Conservation (phyloP, 371 early-diverging fungal genomes). For the Mortierella sp. region DNA sequence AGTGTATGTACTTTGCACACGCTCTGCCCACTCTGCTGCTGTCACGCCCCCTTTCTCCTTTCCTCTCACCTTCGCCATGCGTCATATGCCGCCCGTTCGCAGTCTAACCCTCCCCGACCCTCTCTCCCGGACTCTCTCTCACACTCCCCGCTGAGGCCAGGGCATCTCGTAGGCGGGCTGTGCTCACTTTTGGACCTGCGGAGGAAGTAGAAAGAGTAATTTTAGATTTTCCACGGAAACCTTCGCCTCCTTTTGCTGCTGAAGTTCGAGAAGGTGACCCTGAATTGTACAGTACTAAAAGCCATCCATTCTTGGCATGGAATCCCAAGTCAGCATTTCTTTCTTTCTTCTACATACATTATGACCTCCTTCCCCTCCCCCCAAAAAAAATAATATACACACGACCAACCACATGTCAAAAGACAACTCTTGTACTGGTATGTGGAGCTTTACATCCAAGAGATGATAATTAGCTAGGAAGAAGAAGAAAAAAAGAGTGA, state of each 20-base stretch:
- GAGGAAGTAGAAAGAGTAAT: not conserved
- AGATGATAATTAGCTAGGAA: no score
- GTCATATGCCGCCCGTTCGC: not conserved
- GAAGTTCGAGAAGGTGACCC: no score
- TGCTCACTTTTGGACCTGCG: constrained; percentile 10
- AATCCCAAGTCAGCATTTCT: not conserved
- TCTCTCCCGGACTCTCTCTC: no score
- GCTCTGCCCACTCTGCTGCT: not conserved
- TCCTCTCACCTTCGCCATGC: not conserved
- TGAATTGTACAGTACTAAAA: no score
- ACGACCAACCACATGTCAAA: no score
- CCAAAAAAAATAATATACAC: no score
- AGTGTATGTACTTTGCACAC: not conserved
- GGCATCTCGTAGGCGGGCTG: not conserved
- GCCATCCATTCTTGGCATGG: not conserved
- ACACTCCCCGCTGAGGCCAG: no score
- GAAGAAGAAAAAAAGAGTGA: no score
- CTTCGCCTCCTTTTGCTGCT: constrained; percentile 2
- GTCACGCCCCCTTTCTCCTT: not conserved
- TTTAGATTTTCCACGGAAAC: not conserved
- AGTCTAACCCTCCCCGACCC: not conserved
- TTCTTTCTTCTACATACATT: no score
- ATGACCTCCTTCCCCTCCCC: no score
- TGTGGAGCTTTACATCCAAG: no score
- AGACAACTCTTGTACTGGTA: no score